Conservation (phyloP, 2,329 filamentous ascomycete genomes). For the Hymenoscyphus infarciens region DNA sequence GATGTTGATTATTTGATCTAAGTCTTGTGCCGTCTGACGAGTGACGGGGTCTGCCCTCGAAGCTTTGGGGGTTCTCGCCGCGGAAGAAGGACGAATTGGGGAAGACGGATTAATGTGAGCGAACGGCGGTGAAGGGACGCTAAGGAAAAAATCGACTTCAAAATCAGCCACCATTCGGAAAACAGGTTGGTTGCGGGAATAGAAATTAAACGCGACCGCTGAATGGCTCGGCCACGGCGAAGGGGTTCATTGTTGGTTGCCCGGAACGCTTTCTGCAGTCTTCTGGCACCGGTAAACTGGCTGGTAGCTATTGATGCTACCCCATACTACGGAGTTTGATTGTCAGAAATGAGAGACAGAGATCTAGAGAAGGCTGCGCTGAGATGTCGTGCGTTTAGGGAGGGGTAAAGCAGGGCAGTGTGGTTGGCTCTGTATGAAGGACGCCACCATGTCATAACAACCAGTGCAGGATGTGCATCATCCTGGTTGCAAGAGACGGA, state of each 20-base stretch:
- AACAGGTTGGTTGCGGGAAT: conserved; percentile 14
- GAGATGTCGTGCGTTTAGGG: conserved; percentile 26
- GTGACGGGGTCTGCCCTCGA: conserved; percentile 1
- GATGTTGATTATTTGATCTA: neutral
- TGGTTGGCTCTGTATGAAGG: conserved; percentile 18
- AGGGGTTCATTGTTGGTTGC: conserved; percentile 4
- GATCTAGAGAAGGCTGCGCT: neutral
- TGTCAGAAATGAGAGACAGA: neutral
- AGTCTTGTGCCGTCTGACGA: conserved; percentile 9
- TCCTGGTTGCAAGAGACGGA: conserved; percentile 24
- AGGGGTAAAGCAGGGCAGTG: conserved; percentile 7
- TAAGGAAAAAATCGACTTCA: conserved; percentile 15
- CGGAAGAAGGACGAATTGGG: conserved; percentile 5
- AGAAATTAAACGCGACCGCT: conserved; percentile 8
- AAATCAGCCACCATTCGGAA: conserved; percentile 13
- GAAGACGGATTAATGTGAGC: conserved; percentile 11
- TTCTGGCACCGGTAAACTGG: conserved; percentile 1
- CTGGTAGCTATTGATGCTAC: neutral
- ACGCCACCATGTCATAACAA: conserved; percentile 21
- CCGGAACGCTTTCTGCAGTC: conserved; percentile 2
- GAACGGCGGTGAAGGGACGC: conserved; percentile 30
- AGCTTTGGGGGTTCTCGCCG: conserved; percentile 9
- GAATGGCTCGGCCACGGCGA: conserved; percentile 2
- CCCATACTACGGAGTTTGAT: neutral
- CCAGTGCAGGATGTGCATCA: conserved; percentile 17